These are phyloP conservation scores for Capsicum pubescens DNA, from an alignment of 257 asterid genomes.

Conservation along the genomic window DNA sequence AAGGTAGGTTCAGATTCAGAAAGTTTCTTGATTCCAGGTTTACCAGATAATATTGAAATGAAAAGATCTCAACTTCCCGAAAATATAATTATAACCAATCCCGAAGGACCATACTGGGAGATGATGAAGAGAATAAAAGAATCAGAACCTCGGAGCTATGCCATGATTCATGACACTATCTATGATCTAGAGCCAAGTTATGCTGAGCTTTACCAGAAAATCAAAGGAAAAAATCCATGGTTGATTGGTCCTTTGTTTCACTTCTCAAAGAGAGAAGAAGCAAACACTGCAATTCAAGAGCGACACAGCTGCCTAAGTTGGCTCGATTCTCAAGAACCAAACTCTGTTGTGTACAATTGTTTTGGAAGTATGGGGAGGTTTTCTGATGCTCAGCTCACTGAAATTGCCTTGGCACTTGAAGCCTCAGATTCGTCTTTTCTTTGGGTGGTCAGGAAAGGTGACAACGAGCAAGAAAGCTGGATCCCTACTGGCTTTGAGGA, in stretches of 20 bases:
- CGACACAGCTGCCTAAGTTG: slow-evolving; percentile 27
- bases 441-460: slow-evolving; percentile 33
- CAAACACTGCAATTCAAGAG: background rate
- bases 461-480: slow-evolving; percentile 19
- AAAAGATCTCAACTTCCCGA: slow-evolving; percentile 34
- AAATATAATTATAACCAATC: background rate
- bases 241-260: slow-evolving; percentile 43
- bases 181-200: slow-evolving; percentile 38
- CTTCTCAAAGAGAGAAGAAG: slow-evolving; percentile 27
- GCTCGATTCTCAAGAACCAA: slow-evolving; percentile 30
- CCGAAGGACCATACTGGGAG: background rate
- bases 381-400: slow-evolving; percentile 35
- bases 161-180: slow-evolving; percentile 31
- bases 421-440: slow-evolving; percentile 27
- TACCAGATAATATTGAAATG: slow-evolving; percentile 37
- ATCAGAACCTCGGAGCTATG: slow-evolving; percentile 36
- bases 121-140: background rate
- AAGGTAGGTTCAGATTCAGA: slow-evolving; percentile 38
- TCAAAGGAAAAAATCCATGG: slow-evolving; percentile 31
- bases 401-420: slow-evolving; percentile 39
- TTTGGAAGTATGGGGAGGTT: slow-evolving; percentile 37
- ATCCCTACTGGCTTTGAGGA: slow-evolving; percentile 38
- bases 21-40: slow-evolving; percentile 38
- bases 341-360: slow-evolving; percentile 35
- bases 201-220: slow-evolving; percentile 30